phyloP scores from a whole-genome alignment of 192 early-diverging fungal genomes.

The Rhizoclosmatium globosum region DNA sequence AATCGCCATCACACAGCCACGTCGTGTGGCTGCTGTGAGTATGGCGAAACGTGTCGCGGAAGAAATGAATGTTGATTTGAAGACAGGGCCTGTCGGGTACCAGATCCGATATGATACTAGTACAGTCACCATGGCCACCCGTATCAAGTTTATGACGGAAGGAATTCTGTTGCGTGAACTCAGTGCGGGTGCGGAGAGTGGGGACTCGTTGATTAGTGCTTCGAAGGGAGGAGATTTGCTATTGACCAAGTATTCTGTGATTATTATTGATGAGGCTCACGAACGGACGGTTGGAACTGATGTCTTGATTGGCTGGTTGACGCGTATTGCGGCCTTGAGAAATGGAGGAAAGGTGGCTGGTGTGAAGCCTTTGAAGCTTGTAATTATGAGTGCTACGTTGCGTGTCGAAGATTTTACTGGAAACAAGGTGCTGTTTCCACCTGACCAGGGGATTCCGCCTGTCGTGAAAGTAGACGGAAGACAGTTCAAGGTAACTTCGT shows the following conservation, averaged over 20 bases:
- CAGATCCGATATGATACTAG: slow-evolving; percentile 92
- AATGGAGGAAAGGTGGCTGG: slow-evolving; percentile 58
- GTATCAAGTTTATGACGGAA: slow-evolving; percentile 99
- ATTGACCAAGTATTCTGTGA: slow-evolving; percentile 90
- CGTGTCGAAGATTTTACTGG: slow-evolving; percentile 95
- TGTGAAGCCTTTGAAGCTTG: slow-evolving; percentile 81
- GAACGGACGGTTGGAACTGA: slow-evolving; percentile 98
- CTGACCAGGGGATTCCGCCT: slow-evolving; percentile 63
- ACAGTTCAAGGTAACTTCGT: slow-evolving; percentile 77
- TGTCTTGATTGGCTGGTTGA: slow-evolving; percentile 96
- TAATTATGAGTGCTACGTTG: slow-evolving; percentile 99
- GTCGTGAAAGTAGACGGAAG: slow-evolving; percentile 92
- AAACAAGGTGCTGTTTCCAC: slow-evolving; percentile 82
- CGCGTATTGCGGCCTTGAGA: slow-evolving; percentile 85
- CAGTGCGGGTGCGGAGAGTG: slow-evolving; percentile 34
- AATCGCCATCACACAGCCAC: slow-evolving; percentile 97
- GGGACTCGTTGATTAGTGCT: background rate
- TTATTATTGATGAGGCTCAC: slow-evolving; percentile 99
- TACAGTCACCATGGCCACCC: slow-evolving; percentile 75
- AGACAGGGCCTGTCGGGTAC: slow-evolving; percentile 74
- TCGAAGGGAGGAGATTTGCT: slow-evolving; percentile 76
- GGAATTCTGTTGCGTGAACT: slow-evolving; percentile 97
- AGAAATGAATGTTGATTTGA: slow-evolving; percentile 77
- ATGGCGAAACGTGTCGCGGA: slow-evolving; percentile 95
- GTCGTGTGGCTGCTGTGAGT: slow-evolving; percentile 95